phyloP scores from a whole-genome alignment of 805 yeast genomes.

The Candida parachauliodes region DNA sequence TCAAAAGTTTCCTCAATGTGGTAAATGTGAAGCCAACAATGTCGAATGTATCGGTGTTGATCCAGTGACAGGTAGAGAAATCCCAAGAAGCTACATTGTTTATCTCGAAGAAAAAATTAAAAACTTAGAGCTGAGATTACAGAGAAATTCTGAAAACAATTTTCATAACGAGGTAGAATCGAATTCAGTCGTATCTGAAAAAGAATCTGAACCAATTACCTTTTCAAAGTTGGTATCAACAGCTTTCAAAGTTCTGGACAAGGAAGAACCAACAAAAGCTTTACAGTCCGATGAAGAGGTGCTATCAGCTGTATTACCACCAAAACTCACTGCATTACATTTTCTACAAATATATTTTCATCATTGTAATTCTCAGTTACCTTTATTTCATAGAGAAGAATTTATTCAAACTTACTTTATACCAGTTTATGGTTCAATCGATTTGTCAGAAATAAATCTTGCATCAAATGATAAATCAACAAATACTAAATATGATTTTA shows the following conservation, averaged over 20 bases:
- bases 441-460: constrained; percentile 49
- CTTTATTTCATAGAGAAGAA: constrained; percentile 77
- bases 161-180: neutral
- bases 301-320: constrained; percentile 55
- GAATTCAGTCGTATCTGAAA: neutral
- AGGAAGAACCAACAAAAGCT: constrained; percentile 8
- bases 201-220: constrained; percentile 36
- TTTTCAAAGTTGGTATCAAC: constrained; percentile 77
- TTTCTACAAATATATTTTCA: constrained; percentile 66
- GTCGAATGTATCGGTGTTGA: constrained; percentile 80
- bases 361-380: constrained; percentile 79
- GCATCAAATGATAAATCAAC: constrained; percentile 51
- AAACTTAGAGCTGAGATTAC: constrained; percentile 49
- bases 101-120: constrained; percentile 66
- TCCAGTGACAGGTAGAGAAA: constrained; percentile 82
- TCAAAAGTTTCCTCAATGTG: constrained; percentile 63
- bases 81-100: constrained; percentile 75
- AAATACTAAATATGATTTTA: constrained; percentile 32
- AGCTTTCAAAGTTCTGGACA: constrained; percentile 57
- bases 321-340: constrained; percentile 65
- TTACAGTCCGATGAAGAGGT: neutral
- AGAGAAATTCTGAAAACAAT: constrained; percentile 5
- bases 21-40: constrained; percentile 59
- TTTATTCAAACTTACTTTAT: constrained; percentile 64
- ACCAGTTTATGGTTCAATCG: constrained; percentile 75